A percentile compares a stretch with the other conserved stretches of the same genome.
Conservation (phyloP, 169 alveolate genomes). For the Plasmodium yoelii region DNA sequence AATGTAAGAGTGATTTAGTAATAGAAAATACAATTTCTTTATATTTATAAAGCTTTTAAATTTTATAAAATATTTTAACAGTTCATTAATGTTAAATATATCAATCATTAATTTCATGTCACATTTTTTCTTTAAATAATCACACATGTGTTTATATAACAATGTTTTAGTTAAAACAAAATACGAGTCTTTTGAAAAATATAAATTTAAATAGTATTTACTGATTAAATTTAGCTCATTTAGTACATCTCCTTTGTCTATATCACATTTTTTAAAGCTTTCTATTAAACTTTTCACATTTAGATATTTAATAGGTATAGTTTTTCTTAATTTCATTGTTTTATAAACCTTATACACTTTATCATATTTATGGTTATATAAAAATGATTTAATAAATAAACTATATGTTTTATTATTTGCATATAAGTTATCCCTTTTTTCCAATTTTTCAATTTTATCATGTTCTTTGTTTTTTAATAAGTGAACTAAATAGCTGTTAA, state of each 20-base stretch:
- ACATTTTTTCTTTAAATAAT: slow-evolving; percentile 71
- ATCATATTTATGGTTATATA: slow-evolving; percentile 67
- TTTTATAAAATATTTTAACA: slow-evolving; percentile 71
- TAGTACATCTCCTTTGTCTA: slow-evolving; percentile 70
- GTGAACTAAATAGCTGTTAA: slow-evolving; percentile 30
- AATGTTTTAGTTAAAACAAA: slow-evolving; percentile 65
- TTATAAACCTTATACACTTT: slow-evolving; percentile 69
- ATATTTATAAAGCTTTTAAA: slow-evolving; percentile 72
- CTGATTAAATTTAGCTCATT: slow-evolving; percentile 51
- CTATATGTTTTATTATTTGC: slow-evolving; percentile 74
- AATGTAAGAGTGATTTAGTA: slow-evolving; percentile 60
- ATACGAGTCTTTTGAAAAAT: slow-evolving; percentile 71
- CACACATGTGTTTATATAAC: slow-evolving; percentile 74
- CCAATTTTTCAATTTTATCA: slow-evolving; percentile 67
- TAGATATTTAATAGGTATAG: slow-evolving; percentile 59
- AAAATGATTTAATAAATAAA: slow-evolving; percentile 67
- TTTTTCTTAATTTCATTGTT: slow-evolving; percentile 59
- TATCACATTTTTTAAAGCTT: slow-evolving; percentile 71
- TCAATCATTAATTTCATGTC: slow-evolving; percentile 69
- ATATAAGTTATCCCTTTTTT: slow-evolving; percentile 68
- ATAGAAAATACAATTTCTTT: slow-evolving; percentile 58
- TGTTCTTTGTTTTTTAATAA: slow-evolving; percentile 56
- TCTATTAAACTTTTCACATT: slow-evolving; percentile 70
- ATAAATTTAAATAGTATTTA: slow-evolving; percentile 70
- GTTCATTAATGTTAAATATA: slow-evolving; percentile 75